Conservation (phyloP, 2,329 filamentous ascomycete species). For the Exophiala viscosa region DNA sequence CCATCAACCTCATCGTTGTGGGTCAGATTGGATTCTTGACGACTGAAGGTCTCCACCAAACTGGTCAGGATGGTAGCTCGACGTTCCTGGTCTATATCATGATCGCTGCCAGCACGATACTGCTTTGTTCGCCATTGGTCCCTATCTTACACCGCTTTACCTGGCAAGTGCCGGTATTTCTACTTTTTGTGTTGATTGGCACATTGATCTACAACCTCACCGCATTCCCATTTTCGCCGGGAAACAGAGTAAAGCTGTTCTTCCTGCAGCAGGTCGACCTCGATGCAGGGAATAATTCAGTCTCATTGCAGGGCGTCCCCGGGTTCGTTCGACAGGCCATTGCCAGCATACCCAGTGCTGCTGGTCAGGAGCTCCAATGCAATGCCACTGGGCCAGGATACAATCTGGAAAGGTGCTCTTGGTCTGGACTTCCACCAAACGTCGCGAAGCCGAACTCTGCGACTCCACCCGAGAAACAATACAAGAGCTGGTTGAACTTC, state of each 20-base stretch:
- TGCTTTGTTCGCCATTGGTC: constrained; percentile 70
- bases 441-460: constrained; percentile 47
- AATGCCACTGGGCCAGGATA: constrained; percentile 34
- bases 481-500: constrained; percentile 62
- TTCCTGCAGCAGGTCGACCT: constrained; percentile 81
- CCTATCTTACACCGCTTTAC: constrained; percentile 86
- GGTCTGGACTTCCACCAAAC: constrained; percentile 64
- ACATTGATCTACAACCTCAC: constrained; percentile 81
- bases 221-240: constrained; percentile 81
- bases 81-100: constrained; percentile 68
- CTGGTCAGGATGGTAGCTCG: constrained; percentile 75
- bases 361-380: constrained; percentile 60
- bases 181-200: constrained; percentile 67
- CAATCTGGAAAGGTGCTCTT: constrained; percentile 61
- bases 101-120: constrained; percentile 63
- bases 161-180: constrained; percentile 73
- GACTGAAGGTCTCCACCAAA: constrained; percentile 71
- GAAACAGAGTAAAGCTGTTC: constrained; percentile 77
- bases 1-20: constrained; percentile 71
- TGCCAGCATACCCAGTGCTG: constrained; percentile 64
- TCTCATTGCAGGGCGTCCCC: constrained; percentile 65
- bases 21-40: constrained; percentile 72
- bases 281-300: constrained; percentile 65
- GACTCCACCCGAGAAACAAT: constrained; percentile 37
- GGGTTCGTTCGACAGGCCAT: constrained; percentile 66